Evolutionary conservation across 2,329 filamentous ascomycete species (phyloP).

Genomic region (Cyphellophora attinorum): DNA sequence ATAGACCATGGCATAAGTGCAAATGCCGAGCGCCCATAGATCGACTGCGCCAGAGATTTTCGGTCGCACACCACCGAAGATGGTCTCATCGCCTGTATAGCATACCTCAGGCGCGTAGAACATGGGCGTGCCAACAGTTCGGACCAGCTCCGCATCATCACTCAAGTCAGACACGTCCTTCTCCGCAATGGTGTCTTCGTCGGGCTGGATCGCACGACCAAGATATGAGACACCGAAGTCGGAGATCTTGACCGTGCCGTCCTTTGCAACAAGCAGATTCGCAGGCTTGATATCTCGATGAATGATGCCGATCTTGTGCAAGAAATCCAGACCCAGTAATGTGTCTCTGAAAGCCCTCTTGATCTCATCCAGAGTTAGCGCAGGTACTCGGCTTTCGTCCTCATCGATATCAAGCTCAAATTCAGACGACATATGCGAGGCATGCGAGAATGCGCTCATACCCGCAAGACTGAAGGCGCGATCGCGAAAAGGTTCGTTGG

Average conservation of each 20-base stretch:
- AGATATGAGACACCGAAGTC: conserved; percentile 99
- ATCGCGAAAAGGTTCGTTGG: conserved; percentile 47
- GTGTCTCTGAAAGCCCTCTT: conserved; percentile 85
- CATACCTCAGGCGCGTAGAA: conserved; percentile 97
- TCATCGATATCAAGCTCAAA: conserved; percentile 50
- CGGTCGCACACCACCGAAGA: conserved; percentile 48
- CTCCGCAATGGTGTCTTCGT: conserved; percentile 67
- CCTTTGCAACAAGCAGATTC: conserved; percentile 78
- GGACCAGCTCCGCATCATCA: conserved; percentile 90
- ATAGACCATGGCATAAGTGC: conserved; percentile 88
- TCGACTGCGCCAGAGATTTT: conserved; percentile 90
- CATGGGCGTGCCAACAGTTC: conserved; percentile 92
- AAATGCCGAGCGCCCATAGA: conserved; percentile 93
- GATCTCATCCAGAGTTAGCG: conserved; percentile 77
- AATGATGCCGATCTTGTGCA: conserved; percentile 96
- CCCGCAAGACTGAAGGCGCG: conserved; percentile 74
- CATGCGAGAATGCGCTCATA: conserved; percentile 29
- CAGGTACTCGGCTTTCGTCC: conserved; percentile 86
- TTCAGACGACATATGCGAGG: conserved; percentile 41
- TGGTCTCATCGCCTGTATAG: conserved; percentile 56
- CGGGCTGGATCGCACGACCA: conserved; percentile 73
- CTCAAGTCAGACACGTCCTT: conserved; percentile 83
- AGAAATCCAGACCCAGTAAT: conserved; percentile 82
- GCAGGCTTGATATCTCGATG: conserved; percentile 98
- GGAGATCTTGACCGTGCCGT: conserved; percentile 89